phyloP scores from a whole-genome alignment of 495 filamentous ascomycete genomes.

The Polyplosphaeria fusca region DNA sequence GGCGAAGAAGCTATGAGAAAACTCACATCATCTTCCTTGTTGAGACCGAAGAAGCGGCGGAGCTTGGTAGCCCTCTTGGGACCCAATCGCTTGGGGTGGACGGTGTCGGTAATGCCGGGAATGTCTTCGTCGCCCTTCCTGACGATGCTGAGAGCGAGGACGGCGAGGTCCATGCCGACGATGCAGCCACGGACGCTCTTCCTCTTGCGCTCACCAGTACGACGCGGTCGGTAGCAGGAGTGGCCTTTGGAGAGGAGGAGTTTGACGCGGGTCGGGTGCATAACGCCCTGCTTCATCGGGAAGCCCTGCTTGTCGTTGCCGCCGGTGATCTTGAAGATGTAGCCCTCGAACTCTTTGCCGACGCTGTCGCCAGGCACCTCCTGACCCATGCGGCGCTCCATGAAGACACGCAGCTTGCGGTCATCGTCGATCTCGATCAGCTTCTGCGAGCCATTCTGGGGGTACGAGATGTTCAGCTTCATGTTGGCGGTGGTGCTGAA shows the following conservation, averaged over 20 bases:
- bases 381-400: constrained; percentile 93
- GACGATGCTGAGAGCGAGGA: constrained; percentile 87
- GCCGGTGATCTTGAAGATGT: constrained; percentile 96
- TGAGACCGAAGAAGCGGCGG: constrained; percentile 94
- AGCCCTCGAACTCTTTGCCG: constrained; percentile 98
- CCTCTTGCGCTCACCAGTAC: constrained; percentile 96
- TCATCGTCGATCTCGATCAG: constrained; percentile 98
- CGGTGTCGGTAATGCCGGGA: constrained; percentile 91
- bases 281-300: constrained; percentile 99
- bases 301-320: constrained; percentile 99
- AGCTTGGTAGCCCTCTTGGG: constrained; percentile 99
- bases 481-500: constrained; percentile 52
- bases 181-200: constrained; percentile 98
- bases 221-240: constrained; percentile 96
- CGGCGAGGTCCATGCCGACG: constrained; percentile 88
- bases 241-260: constrained; percentile 89
- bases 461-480: constrained; percentile 98
- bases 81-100: constrained; percentile 95
- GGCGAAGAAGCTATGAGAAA: constrained; percentile 49
- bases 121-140: constrained; percentile 95
- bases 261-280: constrained; percentile 96
- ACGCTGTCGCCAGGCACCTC: constrained; percentile 92
- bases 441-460: constrained; percentile 98
- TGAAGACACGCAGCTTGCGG: constrained; percentile 81
- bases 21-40: constrained; percentile 99